Evolutionary conservation across 306 rosid genomes (phyloP).

Genomic region (Prinsepia uniflora): DNA sequence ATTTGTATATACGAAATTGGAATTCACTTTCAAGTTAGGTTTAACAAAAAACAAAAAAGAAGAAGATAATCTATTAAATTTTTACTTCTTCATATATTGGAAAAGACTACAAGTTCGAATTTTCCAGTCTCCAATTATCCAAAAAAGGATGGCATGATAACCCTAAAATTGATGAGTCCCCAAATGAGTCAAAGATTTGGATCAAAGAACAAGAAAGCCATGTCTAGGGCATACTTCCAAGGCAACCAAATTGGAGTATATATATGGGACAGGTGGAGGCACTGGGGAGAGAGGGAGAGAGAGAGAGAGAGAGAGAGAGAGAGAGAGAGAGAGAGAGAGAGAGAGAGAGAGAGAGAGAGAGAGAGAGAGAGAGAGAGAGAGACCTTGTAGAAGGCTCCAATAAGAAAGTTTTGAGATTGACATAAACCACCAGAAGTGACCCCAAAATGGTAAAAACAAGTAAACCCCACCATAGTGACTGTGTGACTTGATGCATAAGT

Average conservation of each 20-base stretch:
- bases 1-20: no score
- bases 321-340: no score
- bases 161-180: conserved; percentile 14
- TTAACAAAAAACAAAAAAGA: background rate
- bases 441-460: conserved; percentile 37
- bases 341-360: no score
- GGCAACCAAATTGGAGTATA: conserved; percentile 55
- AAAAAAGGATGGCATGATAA: background rate
- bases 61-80: no score
- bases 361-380: background rate
- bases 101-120: no score
- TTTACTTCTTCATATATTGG: no score
- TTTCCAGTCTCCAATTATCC: no score
- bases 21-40: no score
- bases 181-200: conserved; percentile 15
- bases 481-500: conserved; percentile 29
- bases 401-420: conserved; percentile 25
- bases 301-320: no score
- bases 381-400: conserved; percentile 40
- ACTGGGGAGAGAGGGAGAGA: background rate
- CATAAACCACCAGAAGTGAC: conserved; percentile 49
- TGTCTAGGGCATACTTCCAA: conserved; percentile 51
- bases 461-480: conserved; percentile 13
- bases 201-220: conserved; percentile 23
- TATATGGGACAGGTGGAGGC: conserved; percentile 33